Evolutionary conservation across 768 basidiomycete genomes (phyloP).

Genomic region (Scleroderma bovista): DNA sequence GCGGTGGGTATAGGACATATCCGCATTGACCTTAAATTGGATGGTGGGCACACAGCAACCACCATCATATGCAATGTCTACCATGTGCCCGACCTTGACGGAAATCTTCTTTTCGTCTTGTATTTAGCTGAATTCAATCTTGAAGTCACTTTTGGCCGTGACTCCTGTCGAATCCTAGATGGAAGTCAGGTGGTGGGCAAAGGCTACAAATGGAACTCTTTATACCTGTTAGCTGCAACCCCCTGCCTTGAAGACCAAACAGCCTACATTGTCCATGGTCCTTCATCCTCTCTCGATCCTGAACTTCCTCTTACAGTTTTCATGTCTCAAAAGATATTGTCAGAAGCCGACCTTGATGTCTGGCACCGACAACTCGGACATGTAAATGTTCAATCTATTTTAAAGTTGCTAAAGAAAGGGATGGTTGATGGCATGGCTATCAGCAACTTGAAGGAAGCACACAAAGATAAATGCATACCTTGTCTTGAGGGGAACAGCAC

Average conservation of each 20-base stretch:
- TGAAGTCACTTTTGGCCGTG: neutral
- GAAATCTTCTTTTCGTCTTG: conserved; percentile 15
- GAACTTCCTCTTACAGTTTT: neutral
- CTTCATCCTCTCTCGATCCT: neutral
- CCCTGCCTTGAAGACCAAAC: neutral
- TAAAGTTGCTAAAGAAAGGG: neutral
- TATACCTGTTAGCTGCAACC: conserved; percentile 1
- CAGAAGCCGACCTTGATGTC: neutral
- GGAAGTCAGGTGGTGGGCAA: too few relatives aligned
- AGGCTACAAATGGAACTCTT: neutral
- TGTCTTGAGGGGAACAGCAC: conserved; percentile 22
- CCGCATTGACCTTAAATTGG: too few relatives aligned
- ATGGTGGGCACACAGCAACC: too few relatives aligned
- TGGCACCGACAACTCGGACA: conserved; percentile 3
- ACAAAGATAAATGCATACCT: conserved; percentile 7
- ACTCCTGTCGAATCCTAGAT: neutral
- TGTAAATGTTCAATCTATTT: neutral
- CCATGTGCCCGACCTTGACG: conserved; percentile 16
- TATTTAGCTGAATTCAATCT: neutral
- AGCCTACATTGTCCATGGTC: neutral
- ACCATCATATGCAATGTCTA: conserved; percentile 6
- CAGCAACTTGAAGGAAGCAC: neutral
- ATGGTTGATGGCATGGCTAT: conserved; percentile 4
- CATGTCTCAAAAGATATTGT: neutral
- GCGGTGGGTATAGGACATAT: too few relatives aligned